Base-by-base conservation (phyloP, 2,329 filamentous ascomycete species). In the Cercospora nicotianae region DNA sequence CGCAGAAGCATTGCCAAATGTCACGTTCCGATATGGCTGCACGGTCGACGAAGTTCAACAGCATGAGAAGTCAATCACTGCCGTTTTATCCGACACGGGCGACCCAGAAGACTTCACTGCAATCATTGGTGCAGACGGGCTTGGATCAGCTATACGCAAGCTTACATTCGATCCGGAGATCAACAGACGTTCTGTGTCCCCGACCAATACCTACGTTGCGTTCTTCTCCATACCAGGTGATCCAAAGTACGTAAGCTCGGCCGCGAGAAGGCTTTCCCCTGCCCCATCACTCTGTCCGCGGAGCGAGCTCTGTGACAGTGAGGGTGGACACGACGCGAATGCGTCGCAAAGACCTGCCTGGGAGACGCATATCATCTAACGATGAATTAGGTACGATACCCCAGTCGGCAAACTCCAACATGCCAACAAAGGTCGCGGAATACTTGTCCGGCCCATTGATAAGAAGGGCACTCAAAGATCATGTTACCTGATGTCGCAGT, bases 221-320 rank as follows among this genome's bases (percentile, higher is more conserved):
- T 77, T 72, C 72, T 76, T 75, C 70, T 74, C 75, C 31, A 74
- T 77, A 36, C 65, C 70, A 0, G 67, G 69, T 3, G 20, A 69
- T 23, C 36, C 60, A 1, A 31, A 23, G 48, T 53, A 28, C 23
- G 48, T 53, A 26, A 26, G 48, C 48, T 20, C 18, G 20, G 20
- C 45, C 10, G 45, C 45, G 45, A 51, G 45, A 23, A 23, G 45
- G 45, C 45, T 23, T 13, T 51, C 7, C 45, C 45, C 45, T 12
- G 3, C 20, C 18, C 45, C 10, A 13, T 23, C 20, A 12, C 18
- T 48, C 18, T 20, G 45, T 2, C 45, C 20, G 45, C 20, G 45
- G 18, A 48, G 36, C 36, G 36, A 39, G 36, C 36, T 39, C 36
- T 48, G 20, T 48, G 45, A 9, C 10, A 48, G 45, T 10, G 20